Base-by-base conservation (phyloP, 2,329 filamentous ascomycete species). In the Fusarium coicis region DNA sequence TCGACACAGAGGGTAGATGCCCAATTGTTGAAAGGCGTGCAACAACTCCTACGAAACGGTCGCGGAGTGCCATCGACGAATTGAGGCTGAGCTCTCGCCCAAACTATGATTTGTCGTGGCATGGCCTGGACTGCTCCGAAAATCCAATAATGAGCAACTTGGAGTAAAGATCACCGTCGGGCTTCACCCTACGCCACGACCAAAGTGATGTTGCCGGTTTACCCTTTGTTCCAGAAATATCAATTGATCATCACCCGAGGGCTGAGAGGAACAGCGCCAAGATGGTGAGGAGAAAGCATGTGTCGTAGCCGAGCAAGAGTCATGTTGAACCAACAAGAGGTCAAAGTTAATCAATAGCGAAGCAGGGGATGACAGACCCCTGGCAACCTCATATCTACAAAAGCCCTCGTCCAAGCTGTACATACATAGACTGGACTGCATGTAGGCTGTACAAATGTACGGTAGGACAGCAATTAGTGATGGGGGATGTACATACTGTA, bases 361-460 rank as follows among this genome's bases (percentile, higher is more conserved):
- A 54, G 54, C 58, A 58, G 61, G 66, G 63, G 59, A 66, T 32
- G 26, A 26, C 44, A 50, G 49, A 68, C 59, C 72, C 72, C 59
- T 73, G 60, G 54, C 46, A 56, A 74, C 69, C 58, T 72, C 70
- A 70, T 74, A 53, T 69, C 49, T 53, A 40, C 37, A 43, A 65
- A 21, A 64, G 56, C 59, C 66, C 54, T 62, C 44, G 53, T 28
- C 54, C 53, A 40, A 63, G 47, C 60, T 61, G 56, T 58, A 30
- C 30, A 30, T 30, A 26, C 26, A 30, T 47, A 57, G 55, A 64
- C 52, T 52, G 34, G 58, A 63, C 52, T 52, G 46, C 26, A 54
- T 30, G 44, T 30, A 54, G 30, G 47, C 23, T 12, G 28, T 57
- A 36, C 30, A 23, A 36, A 28, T 28, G 23, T 30, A 34, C 54